Base-by-base conservation (phyloP, 2,329 filamentous ascomycete genomes). In the Phyllosticta capitalensis region DNA sequence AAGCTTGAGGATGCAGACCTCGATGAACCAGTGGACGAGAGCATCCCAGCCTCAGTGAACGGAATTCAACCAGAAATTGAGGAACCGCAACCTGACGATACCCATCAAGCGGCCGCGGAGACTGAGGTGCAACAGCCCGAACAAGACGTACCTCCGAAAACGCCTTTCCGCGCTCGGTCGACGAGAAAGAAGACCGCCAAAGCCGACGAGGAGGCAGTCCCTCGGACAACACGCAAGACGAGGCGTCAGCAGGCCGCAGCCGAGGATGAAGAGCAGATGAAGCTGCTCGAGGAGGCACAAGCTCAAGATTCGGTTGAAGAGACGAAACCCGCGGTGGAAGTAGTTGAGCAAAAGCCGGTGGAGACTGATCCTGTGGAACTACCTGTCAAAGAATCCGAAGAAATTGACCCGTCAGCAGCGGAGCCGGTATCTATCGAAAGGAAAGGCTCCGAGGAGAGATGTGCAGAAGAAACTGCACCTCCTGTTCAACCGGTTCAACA, bases 191-290 rank as follows among this genome's bases (percentile, higher is more conserved):
- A 45, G n/a, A 6, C 38, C 5, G 38, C 38, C 5, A 45, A 57
- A 52, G 50, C 20, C 12, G 64, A 68, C 33, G 63, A 69, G 54
- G 62, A 61, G n/a, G 66, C 66, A 10, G 64, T 64, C 20, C 67
- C 69, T 17, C 69, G 67, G 56, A 63, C 69, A 28, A 63, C 67
- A 12, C 67, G 69, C 60, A 67, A 67, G 58, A 72, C 71, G 38
- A 68, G 71, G 53, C 68, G 71, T 50, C 70, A 72, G 61, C 60
- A 72, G 59, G 68, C 69, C 12, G 70, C 67, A 55, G 65, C 70
- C 22, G 68, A 71, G 49, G 69, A 71, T 61, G 65, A 68, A 20
- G 59, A 66, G 22, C 54, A 55, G 9, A 20, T 21, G 56, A 63
- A 45, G 30, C 38, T 56, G 30, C 20, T 45, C 14, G 38, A 45